Percentiles rank a stretch among this genome's conserved stretches.
Conservation (phyloP, 176 grass and related monocot genomes). For the Phoenix dactylifera region DNA sequence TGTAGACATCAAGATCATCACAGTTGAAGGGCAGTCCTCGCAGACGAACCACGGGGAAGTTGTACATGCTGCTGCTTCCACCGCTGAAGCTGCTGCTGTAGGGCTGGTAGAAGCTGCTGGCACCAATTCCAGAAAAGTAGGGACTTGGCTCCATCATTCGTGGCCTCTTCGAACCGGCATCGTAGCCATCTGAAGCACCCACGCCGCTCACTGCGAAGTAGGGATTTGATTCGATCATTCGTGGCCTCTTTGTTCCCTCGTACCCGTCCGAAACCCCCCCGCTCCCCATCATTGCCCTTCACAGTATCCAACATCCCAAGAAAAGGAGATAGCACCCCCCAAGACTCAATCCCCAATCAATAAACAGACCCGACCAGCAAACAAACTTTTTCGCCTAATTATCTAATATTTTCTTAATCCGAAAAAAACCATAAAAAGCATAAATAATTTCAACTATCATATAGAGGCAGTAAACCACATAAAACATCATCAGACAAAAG, state of each 20-base stretch:
- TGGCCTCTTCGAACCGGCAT: conserved; percentile 14
- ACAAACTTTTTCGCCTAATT: neutral
- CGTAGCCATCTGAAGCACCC: conserved; percentile 13
- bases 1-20: conserved; percentile 68
- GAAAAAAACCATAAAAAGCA: no score
- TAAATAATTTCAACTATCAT: no score
- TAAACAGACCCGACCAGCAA: conserved; percentile 7
- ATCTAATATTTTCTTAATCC: neutral
- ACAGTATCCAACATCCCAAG: conserved; percentile 20
- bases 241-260: conserved; percentile 20
- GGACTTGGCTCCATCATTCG: conserved; percentile 7
- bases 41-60: conserved; percentile 66
- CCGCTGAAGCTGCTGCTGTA: neutral
- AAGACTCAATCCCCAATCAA: conserved; percentile 15
- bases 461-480: no score
- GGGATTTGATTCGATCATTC: conserved; percentile 24
- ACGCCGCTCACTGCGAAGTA: conserved; percentile 19
- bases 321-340: conserved; percentile 7
- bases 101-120: conserved; percentile 12
- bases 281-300: conserved; percentile 21
- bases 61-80: conserved; percentile 36
- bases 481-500: no score
- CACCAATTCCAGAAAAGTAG: neutral
- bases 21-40: conserved; percentile 90
- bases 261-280: conserved; percentile 23